Evolutionary conservation across 495 filamentous ascomycete species (phyloP).

Genomic region (Letharia columbiana): DNA sequence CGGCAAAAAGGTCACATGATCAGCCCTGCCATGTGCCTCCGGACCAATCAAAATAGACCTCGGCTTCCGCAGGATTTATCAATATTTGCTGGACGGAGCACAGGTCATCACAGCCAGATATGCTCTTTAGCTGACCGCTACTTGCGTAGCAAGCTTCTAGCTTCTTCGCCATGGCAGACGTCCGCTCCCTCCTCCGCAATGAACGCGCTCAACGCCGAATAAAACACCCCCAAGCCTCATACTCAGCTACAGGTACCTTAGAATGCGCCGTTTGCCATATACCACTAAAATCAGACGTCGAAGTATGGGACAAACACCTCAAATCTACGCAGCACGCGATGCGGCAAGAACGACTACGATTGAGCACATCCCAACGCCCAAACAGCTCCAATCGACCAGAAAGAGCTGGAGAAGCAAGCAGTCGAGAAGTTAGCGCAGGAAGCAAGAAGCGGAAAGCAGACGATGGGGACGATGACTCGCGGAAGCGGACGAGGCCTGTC

Average conservation of each 20-base stretch:
- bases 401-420: neutral
- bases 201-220: slow-evolving; percentile 72
- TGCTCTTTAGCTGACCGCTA: too few species aligned
- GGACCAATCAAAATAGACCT: neutral
- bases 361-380: slow-evolving; percentile 10
- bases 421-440: slow-evolving; percentile 22
- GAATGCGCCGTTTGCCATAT: slow-evolving; percentile 52
- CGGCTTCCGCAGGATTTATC: neutral
- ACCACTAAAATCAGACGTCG: slow-evolving; percentile 45
- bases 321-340: slow-evolving; percentile 23
- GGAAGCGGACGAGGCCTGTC: slow-evolving; percentile 41
- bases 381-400: slow-evolving; percentile 1
- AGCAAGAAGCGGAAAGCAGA: slow-evolving; percentile 53
- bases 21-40: neutral
- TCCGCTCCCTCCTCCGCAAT: slow-evolving; percentile 70
- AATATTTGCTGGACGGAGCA: too few species aligned
- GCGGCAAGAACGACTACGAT: slow-evolving; percentile 21
- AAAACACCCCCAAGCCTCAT: slow-evolving; percentile 54
- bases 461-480: slow-evolving; percentile 37
- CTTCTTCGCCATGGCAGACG: slow-evolving; percentile 59
- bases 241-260: slow-evolving; percentile 52
- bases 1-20: neutral
- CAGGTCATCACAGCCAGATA: too few species aligned
- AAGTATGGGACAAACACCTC: slow-evolving; percentile 28
- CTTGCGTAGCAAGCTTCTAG: neutral